Evolutionary conservation across 108 stramenopile genomes (phyloP), one percentile per base, ranked within the genome.

Genomic region (Cyclotella baltica): DNA sequence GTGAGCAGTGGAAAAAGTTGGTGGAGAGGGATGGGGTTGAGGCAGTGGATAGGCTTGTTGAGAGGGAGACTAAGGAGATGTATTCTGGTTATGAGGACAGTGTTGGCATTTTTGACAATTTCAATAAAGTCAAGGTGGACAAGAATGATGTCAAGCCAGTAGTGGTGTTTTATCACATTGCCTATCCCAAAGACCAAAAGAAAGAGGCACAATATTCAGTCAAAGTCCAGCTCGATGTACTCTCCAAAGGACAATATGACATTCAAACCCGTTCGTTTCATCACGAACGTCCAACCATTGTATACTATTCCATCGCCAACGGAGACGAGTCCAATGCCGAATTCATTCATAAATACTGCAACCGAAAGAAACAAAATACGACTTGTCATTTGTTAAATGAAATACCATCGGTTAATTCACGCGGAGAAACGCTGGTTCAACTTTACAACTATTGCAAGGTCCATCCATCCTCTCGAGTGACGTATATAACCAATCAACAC

Each of bases 191-290:
- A 31, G 66, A 71, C 18, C 58, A 23, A 73, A 72, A 61, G 66
- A 51, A 67, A 64, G 50, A 53, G 13, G 70, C 81, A 18, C 1
- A 75, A 38, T 51, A 64, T 65, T 29, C 81, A 35, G 52, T 82
- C 22, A 82, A 71, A 61, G 35, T 73, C 20, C 81, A 82, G 35
- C 59, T 82, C 25, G 69, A 82, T 36, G 69, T 82, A 4, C 68
- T 82, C 23, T 19, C 81, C n/a, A 55, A 64, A 62, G 81, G 81
- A 35, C 81, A 82, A 65, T 82, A 82, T 36, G 56, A 82, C 43
- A 82, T 82, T 29, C 35, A 70, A 37, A 82, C 72, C 9, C 68
- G 81, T 3, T 29, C 46, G 18, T 82, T 75, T 71, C 53, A 63
- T 38, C 51, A 51, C 22, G 51, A 58, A 47, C 73, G 81, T 51